phyloP scores from a whole-genome alignment of 306 rosid species.

The Begonia masoniana region DNA sequence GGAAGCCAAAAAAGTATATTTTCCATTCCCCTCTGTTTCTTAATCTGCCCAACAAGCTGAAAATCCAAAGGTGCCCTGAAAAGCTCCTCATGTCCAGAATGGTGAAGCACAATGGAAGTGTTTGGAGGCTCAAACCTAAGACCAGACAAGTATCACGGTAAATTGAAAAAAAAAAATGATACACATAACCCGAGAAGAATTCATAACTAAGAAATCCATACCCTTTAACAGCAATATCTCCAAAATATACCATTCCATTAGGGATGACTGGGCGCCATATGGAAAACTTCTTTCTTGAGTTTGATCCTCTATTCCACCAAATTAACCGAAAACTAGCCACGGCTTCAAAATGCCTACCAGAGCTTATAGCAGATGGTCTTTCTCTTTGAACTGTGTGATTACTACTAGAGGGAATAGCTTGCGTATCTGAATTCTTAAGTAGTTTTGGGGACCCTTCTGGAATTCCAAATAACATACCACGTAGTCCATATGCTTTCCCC shows the following conservation, averaged over 20 bases:
- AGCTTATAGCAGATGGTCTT: constrained; percentile 30
- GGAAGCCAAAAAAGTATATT: constrained; percentile 83
- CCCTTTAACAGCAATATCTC: constrained; percentile 83
- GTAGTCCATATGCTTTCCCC: constrained; percentile 67
- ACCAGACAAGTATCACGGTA: constrained; percentile 8
- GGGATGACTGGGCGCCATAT: constrained; percentile 94
- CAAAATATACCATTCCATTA: constrained; percentile 70
- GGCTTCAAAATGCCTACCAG: constrained; percentile 54
- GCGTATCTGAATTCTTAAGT: constrained; percentile 23
- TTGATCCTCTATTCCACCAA: constrained; percentile 86
- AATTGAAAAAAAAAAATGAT: constrained; percentile 8
- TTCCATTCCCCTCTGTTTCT: constrained; percentile 84
- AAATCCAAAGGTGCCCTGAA: constrained; percentile 65
- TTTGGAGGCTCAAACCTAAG: constrained; percentile 90
- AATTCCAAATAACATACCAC: constrained; percentile 53
- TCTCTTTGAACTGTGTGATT: constrained; percentile 26
- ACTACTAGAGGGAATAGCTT: constrained; percentile 21
- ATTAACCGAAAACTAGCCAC: constrained; percentile 74
- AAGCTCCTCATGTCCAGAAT: constrained; percentile 49
- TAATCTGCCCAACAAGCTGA: constrained; percentile 72
- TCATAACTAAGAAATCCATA: constrained; percentile 16
- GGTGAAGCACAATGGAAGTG: constrained; percentile 69
- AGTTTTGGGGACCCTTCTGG: constrained; percentile 31
- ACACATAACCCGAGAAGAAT: constrained; percentile 12
- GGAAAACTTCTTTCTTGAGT: constrained; percentile 60